Evolutionary conservation across 495 filamentous ascomycete species (phyloP).

Genomic region (Copromyces sp.): DNA sequence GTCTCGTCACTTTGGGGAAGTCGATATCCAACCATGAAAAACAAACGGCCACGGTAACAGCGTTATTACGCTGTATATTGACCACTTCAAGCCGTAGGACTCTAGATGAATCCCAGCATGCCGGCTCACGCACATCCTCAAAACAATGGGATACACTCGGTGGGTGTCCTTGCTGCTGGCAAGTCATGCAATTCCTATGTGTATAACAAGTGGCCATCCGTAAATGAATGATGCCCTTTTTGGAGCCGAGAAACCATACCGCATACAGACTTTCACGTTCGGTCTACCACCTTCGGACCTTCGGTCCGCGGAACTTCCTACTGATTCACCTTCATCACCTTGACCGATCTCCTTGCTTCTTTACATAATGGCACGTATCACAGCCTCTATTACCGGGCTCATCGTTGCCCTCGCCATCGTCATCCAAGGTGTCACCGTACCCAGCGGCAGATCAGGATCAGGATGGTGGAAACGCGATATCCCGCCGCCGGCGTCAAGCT

Average conservation of each 20-base stretch:
- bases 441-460: neutral
- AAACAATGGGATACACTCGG: neutral
- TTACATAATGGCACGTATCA: conserved; percentile 1
- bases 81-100: neutral
- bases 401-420: neutral
- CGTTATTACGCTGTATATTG: neutral
- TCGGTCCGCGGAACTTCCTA: no score
- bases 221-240: neutral
- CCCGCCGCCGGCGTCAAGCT: neutral
- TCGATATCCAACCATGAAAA: neutral
- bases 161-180: neutral
- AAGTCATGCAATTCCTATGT: neutral
- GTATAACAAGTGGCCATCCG: neutral
- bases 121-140: neutral
- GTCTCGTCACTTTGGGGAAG: neutral
- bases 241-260: neutral
- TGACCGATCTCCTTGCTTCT: neutral
- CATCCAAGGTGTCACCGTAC: neutral
- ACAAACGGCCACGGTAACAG: neutral
- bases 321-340: neutral
- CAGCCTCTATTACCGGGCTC: neutral
- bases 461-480: neutral
- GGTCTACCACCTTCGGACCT: neutral
- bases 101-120: neutral
- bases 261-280: neutral